phyloP scores from a whole-genome alignment of 2,329 filamentous ascomycete genomes.

The Microdochium bolleyi region DNA sequence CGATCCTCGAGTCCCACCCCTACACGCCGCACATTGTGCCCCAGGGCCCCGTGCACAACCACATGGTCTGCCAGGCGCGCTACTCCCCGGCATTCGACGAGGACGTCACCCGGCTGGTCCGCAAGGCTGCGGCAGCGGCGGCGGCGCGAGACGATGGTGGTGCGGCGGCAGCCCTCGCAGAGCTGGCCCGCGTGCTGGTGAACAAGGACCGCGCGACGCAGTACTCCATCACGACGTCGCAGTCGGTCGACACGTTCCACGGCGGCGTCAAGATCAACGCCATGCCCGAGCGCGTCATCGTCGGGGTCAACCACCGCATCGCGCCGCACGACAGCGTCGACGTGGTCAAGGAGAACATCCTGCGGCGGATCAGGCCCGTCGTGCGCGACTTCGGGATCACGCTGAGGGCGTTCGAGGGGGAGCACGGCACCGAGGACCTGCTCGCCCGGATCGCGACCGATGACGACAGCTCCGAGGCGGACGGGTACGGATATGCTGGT shows the following conservation, averaged over 20 bases:
- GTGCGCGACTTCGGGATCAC: conserved; percentile 38
- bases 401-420: conserved; percentile 37
- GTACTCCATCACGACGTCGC: conserved; percentile 49
- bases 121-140: conserved; percentile 13
- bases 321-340: conserved; percentile 43
- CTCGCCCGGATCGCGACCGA: neutral
- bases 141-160: conserved; percentile 15
- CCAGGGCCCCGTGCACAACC: conserved; percentile 23
- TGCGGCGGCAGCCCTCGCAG: conserved; percentile 13
- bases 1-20: conserved; percentile 46
- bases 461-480: neutral
- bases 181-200: conserved; percentile 18
- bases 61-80: conserved; percentile 23
- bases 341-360: conserved; percentile 34
- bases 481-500: neutral
- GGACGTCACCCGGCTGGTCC: neutral
- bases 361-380: conserved; percentile 35
- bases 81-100: conserved; percentile 22
- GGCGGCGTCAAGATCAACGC: conserved; percentile 52
- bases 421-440: conserved; percentile 13
- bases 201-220: conserved; percentile 28
- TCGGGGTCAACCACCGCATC: conserved; percentile 48
- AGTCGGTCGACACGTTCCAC: conserved; percentile 44
- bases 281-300: conserved; percentile 43
- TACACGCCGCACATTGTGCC: conserved; percentile 22